These are phyloP conservation scores for Simmondsia chinensis DNA, from an alignment of 148 eudicot genomes.

Conservation along the genomic window DNA sequence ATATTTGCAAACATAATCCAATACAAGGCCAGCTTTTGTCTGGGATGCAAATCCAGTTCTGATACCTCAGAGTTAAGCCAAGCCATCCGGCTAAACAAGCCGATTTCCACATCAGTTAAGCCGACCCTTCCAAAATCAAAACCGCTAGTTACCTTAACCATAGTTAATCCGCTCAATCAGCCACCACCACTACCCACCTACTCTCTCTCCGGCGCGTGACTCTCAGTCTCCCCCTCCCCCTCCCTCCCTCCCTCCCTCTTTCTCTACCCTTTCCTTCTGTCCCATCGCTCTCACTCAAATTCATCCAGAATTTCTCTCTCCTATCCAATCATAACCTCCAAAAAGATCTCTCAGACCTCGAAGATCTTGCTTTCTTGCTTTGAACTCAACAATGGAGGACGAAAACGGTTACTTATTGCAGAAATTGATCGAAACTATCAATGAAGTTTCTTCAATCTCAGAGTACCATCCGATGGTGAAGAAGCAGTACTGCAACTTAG, in stretches of 20 bases:
- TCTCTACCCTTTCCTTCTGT: neutral
- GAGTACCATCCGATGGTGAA: conserved; percentile 51
- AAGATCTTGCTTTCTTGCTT: too few species aligned
- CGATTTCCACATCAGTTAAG: too few species aligned
- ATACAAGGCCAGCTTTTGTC: too few species aligned
- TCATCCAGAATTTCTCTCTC: neutral
- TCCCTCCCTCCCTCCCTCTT: neutral
- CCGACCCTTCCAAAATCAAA: too few species aligned
- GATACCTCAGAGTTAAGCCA: too few species aligned
- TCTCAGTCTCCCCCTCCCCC: neutral
- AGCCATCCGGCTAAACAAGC: too few species aligned
- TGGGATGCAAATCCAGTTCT: too few species aligned
- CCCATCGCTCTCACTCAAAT: neutral
- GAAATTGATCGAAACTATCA: conserved; percentile 38
- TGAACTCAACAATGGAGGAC: conserved; percentile 32
- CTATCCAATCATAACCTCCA: neutral
- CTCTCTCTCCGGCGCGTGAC: conserved; percentile 5
- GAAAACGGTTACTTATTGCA: conserved; percentile 32
- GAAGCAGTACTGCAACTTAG: conserved; percentile 66
- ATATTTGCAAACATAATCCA: too few species aligned
- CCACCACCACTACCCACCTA: neutral
- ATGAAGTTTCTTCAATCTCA: conserved; percentile 46
- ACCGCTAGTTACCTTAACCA: neutral
- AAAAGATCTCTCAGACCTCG: too few species aligned
- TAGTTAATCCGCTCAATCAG: neutral